Conservation (phyloP, 2,329 filamentous ascomycete genomes). For the Fusarium pininemorale region DNA sequence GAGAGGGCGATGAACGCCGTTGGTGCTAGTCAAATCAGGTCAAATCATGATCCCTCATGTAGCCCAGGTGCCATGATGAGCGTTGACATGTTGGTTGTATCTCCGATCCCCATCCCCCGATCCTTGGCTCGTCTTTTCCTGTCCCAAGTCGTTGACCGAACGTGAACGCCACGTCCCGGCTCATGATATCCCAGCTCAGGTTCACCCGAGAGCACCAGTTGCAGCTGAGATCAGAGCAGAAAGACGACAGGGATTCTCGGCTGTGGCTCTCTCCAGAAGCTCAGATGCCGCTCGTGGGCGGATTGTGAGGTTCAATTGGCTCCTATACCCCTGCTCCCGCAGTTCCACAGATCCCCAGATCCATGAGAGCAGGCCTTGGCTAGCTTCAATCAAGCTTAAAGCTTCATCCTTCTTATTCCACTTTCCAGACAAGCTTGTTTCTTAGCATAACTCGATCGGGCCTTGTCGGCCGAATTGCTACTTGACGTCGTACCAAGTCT, state of each 20-base stretch:
- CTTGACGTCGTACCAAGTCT: conserved; percentile 5
- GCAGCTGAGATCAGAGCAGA: conserved; percentile 29
- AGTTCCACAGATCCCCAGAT: conserved; percentile 28
- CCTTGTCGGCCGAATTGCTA: conserved; percentile 20
- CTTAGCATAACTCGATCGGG: conserved; percentile 30
- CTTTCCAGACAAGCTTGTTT: conserved; percentile 36
- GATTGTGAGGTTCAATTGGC: conserved; percentile 30
- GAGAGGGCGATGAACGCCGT: not conserved
- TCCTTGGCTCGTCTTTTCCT: conserved; percentile 30
- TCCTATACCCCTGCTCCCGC: conserved; percentile 17
- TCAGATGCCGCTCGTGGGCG: conserved; percentile 37
- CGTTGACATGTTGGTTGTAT: conserved; percentile 1
- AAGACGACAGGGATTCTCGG: conserved; percentile 9
- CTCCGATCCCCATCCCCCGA: conserved; percentile 25
- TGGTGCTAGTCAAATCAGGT: conserved; percentile 21
- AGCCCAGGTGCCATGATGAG: conserved; percentile 29
- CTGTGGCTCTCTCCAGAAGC: conserved; percentile 10
- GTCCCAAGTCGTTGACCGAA: conserved; percentile 40
- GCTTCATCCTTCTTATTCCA: conserved; percentile 3
- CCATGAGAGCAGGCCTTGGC: conserved; percentile 15
- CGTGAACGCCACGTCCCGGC: conserved; percentile 4
- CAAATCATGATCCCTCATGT: conserved; percentile 27
- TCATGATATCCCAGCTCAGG: conserved; percentile 21
- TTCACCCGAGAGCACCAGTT: not conserved
- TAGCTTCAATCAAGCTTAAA: conserved; percentile 24